Conservation (phyloP, 1,284 basidiomycete genomes). For the Omphalotus olearius region DNA sequence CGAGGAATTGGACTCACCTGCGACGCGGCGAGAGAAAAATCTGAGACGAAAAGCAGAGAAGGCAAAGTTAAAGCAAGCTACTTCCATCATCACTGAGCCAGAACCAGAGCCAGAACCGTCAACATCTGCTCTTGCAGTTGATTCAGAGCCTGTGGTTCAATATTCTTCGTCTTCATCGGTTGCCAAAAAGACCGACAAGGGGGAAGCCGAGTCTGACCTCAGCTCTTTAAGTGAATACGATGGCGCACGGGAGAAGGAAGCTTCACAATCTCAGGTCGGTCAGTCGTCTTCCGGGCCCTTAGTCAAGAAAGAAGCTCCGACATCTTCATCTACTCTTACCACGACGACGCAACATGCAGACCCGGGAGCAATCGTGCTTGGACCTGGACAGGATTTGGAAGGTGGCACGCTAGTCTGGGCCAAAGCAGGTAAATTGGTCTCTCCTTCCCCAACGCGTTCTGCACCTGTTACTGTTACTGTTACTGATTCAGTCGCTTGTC, state of each 20-base stretch:
- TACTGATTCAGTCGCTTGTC: background rate
- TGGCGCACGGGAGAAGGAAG: background rate
- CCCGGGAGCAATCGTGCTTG: slow-evolving; percentile 10
- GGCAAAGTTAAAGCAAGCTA: slow-evolving; percentile 2
- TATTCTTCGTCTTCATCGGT: background rate
- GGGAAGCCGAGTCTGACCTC: background rate
- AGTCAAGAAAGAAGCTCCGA: too few relatives aligned
- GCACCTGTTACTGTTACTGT: too few relatives aligned
- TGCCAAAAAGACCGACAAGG: background rate
- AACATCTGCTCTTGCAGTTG: background rate
- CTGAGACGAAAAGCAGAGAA: slow-evolving; percentile 42
- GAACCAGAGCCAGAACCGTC: background rate
- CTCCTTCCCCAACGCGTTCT: slow-evolving; percentile 2
- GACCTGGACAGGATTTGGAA: slow-evolving; percentile 3
- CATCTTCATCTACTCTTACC: too few relatives aligned
- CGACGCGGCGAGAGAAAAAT: slow-evolving; percentile 54
- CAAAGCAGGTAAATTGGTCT: slow-evolving; percentile 46
- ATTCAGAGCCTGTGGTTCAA: background rate
- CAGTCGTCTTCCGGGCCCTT: too few relatives aligned
- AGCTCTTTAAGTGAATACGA: slow-evolving; percentile 1
- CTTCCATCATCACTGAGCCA: background rate
- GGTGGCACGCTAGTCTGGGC: slow-evolving; percentile 51
- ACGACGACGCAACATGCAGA: background rate
- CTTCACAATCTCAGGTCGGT: too few relatives aligned
- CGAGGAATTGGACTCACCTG: slow-evolving; percentile 67